Evolutionary conservation across 2,329 filamentous ascomycete genomes (phyloP).

Genomic region (Fusarium sp.): DNA sequence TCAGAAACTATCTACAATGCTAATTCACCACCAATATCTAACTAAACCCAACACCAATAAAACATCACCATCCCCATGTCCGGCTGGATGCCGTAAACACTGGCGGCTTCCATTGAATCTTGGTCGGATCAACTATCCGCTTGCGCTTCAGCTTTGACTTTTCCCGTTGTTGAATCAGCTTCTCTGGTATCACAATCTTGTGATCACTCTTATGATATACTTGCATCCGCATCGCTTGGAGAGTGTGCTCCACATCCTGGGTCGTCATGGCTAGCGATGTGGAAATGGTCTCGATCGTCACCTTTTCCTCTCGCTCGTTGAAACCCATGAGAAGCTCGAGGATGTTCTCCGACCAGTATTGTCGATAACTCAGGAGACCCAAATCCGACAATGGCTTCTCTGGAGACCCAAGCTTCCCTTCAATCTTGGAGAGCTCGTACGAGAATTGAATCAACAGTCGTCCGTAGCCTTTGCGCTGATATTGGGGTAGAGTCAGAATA

Average conservation of each 20-base stretch:
- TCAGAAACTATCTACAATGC: slow-evolving; percentile 22
- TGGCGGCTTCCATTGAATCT: slow-evolving; percentile 94
- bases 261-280: slow-evolving; percentile 91
- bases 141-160: slow-evolving; percentile 85
- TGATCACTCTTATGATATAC: slow-evolving; percentile 96
- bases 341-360: slow-evolving; percentile 97
- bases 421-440: slow-evolving; percentile 95
- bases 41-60: neutral
- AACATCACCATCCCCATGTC: slow-evolving; percentile 90
- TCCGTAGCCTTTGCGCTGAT: slow-evolving; percentile 94
- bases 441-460: slow-evolving; percentile 96
- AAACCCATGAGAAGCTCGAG: slow-evolving; percentile 85
- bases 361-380: slow-evolving; percentile 91
- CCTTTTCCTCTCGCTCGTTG: slow-evolving; percentile 75
- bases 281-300: slow-evolving; percentile 89
- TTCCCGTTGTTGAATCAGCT: slow-evolving; percentile 81
- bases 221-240: slow-evolving; percentile 95
- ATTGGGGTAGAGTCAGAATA: slow-evolving; percentile 96
- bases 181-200: slow-evolving; percentile 91
- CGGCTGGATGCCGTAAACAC: slow-evolving; percentile 90
- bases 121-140: slow-evolving; percentile 79
- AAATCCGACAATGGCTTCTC: slow-evolving; percentile 97
- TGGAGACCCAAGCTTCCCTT: slow-evolving; percentile 93
- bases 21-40: neutral
- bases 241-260: slow-evolving; percentile 92